Percentiles rank a stretch among this genome's conserved stretches.
These are phyloP conservation scores for Plasmodium sp. DNA, from an alignment of 169 alveolate genomes.

Conservation along the genomic window DNA sequence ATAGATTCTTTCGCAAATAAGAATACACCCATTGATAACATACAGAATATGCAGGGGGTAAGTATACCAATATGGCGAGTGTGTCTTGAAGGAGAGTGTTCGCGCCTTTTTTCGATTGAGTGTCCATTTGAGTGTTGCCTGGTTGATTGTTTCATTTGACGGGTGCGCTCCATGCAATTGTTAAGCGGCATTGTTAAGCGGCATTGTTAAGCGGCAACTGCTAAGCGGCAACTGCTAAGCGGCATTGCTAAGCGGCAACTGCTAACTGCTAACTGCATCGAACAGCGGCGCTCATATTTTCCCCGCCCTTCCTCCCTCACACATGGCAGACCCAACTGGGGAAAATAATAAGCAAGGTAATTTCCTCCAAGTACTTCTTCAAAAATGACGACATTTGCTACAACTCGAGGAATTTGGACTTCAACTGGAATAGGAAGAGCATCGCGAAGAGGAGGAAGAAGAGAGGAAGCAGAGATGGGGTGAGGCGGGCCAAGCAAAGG, in stretches of 20 bases:
- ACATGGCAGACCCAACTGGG: constrained; percentile 56
- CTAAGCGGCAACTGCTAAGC: neutral
- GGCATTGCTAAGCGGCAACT: too few species aligned
- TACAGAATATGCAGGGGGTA: constrained; percentile 73
- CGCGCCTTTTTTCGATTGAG: neutral
- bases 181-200: neutral
- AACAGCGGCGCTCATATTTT: neutral
- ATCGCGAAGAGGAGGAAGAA: neutral
- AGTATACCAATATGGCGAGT: neutral
- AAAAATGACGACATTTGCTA: constrained; percentile 72
- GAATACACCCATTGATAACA: constrained; percentile 47
- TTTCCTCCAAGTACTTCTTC: constrained; percentile 67
- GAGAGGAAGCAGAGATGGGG: neutral
- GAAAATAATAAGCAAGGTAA: constrained; percentile 70
- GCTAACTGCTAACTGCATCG: neutral
- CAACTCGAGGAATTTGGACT: constrained; percentile 38
- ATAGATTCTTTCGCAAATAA: constrained; percentile 64
- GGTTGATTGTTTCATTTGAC: neutral
- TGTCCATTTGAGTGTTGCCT: neutral
- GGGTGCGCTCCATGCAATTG: neutral
- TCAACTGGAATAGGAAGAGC: constrained; percentile 26
- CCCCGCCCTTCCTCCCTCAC: neutral
- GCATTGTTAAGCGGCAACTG: too few species aligned
- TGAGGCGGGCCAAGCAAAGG: neutral
- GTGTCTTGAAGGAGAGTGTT: neutral